phyloP scores from a whole-genome alignment of 2,329 filamentous ascomycete genomes.

The Orbilia oligospora region DNA sequence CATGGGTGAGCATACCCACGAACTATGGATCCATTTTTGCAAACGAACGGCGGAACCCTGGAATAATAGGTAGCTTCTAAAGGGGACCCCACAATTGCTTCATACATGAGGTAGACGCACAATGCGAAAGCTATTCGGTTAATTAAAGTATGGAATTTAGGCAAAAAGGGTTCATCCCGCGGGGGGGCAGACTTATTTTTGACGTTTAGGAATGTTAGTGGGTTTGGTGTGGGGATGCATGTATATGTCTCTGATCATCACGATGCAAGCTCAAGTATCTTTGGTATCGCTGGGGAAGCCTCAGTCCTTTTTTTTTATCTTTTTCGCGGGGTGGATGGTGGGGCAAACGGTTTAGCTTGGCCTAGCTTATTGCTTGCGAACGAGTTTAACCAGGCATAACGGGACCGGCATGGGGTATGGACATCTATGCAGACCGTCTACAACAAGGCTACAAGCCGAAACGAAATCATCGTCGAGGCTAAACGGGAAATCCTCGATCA shows the following conservation, averaged over 20 bases:
- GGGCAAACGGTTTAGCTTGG: slow-evolving; percentile 24
- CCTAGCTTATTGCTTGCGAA: slow-evolving; percentile 1
- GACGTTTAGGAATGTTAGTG: neutral
- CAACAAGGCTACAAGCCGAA: slow-evolving; percentile 26
- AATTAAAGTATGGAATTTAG: slow-evolving; percentile 45
- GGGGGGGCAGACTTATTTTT: slow-evolving; percentile 3
- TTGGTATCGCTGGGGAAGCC: neutral
- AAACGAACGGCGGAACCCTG: slow-evolving; percentile 13
- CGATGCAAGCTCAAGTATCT: neutral
- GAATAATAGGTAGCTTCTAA: neutral
- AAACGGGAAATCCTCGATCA: slow-evolving; percentile 7
- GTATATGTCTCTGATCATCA: slow-evolving; percentile 4
- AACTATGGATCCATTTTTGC: slow-evolving; percentile 28
- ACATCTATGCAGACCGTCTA: neutral
- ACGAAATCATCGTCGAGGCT: slow-evolving; percentile 19
- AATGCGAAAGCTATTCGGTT: slow-evolving; percentile 26
- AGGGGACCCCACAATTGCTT: slow-evolving; percentile 1
- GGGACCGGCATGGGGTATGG: slow-evolving; percentile 10
- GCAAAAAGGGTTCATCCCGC: slow-evolving; percentile 54
- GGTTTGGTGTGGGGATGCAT: slow-evolving; percentile 2
- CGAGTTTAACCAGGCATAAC: slow-evolving; percentile 19
- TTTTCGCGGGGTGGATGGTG: slow-evolving; percentile 25
- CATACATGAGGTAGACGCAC: too few relatives aligned
- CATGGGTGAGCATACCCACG: slow-evolving; percentile 33
- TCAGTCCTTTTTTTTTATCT: too few relatives aligned